Conservation (phyloP, 176 grass and related monocot species). For the Tillandsia fasciculata region DNA sequence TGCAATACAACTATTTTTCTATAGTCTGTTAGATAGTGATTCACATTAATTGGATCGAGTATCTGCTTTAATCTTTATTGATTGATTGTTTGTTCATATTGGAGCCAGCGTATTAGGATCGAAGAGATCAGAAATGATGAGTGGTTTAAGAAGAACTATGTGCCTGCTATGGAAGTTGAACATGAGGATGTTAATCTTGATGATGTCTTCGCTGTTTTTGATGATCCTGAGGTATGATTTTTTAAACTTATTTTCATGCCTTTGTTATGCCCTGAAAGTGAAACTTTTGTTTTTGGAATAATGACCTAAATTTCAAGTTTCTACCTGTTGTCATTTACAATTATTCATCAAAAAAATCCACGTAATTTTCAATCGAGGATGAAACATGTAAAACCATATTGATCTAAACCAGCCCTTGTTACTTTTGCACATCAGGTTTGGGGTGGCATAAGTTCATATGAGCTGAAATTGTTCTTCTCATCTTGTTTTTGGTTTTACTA, state of each 20-base stretch:
- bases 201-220: conserved; percentile 83
- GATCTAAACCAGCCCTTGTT: too few relatives aligned
- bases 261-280: too few relatives aligned
- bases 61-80: conserved; percentile 5
- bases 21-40: not conserved
- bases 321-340: too few relatives aligned
- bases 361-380: too few relatives aligned
- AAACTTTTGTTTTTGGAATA: too few relatives aligned
- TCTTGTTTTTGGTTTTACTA: too few relatives aligned
- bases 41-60: not conserved
- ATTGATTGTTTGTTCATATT: conserved; percentile 26
- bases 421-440: not conserved
- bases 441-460: not conserved
- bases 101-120: conserved; percentile 77
- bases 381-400: too few relatives aligned
- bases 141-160: conserved; percentile 89
- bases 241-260: not conserved
- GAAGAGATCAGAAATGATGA: conserved; percentile 89
- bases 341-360: too few relatives aligned
- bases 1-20: not conserved
- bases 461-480: not conserved
- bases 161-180: conserved; percentile 59
- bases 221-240: conserved; percentile 58
- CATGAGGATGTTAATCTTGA: conserved; percentile 85
- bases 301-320: too few relatives aligned